Evolutionary conservation across 2,329 filamentous ascomycete genomes (phyloP), one percentile per base, ranked within the genome.

Genomic region (Venturia effusa): DNA sequence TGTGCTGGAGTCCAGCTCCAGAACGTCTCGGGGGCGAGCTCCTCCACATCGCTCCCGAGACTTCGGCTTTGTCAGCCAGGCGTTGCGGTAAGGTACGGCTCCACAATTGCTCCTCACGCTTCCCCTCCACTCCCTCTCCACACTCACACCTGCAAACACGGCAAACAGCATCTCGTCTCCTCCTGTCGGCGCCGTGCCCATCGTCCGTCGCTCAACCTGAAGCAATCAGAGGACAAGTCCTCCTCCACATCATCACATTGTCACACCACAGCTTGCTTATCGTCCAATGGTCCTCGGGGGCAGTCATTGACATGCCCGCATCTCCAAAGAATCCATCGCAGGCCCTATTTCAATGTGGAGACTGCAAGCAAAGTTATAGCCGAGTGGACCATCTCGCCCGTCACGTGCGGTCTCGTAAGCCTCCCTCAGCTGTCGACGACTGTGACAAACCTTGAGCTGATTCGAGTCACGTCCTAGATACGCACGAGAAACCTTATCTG

Each of bases 361-460:
- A 79, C 62, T 83, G 81, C 70, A 76, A 77, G 65, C 80, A 79
- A 61, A 78, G 75, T 62, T 83, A 83, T 70, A 79, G 78, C 13
- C 75, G 81, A 34, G 76, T 80, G 4, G 81, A 83, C 69, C 80
- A 83, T 70, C 73, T 83, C 30, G 78, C 77, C 62, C 77, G 81
- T 59, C 81, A 83, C 72, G 79, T 82, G 51, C 77, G 81, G 67
- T 79, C 80, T 66, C 80, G 75, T 77, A 68, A 64, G 71, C 70
- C 3, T 73, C 8, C 27, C 34, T 10, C 11, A 27, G 39, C n/a
- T 27, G 19, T 19, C 17, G 15, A 37, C n/a, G 32, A 40, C 27
- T 45, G 24, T 30, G n/a, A 48, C 8, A 51, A 3, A 37, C 40
- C n/a, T n/a, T 37, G 48, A 24, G 57, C 57, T 45, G 4, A 41